Evolutionary conservation across 331 rosid species (phyloP).

Genomic region (Prunus yedoensis): DNA sequence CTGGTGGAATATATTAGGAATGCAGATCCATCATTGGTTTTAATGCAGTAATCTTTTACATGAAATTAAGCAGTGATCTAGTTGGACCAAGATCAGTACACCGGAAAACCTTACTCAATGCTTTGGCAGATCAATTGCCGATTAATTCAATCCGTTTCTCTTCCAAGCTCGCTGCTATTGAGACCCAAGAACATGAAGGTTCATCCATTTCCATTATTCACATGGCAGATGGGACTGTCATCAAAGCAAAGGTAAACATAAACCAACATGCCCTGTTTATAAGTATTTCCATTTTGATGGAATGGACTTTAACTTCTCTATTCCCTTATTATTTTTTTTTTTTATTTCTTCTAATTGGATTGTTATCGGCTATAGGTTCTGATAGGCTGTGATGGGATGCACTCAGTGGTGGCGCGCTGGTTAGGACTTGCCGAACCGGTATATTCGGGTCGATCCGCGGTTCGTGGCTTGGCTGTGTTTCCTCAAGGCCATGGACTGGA

Average conservation of each 20-base stretch:
- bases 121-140: conserved; percentile 29
- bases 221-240: conserved; percentile 22
- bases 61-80: too few species aligned
- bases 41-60: too few species aligned
- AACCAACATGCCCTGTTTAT: not conserved
- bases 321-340: too few species aligned
- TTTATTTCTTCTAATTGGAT: not conserved
- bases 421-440: conserved; percentile 26
- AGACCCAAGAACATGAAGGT: conserved; percentile 8
- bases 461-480: conserved; percentile 12
- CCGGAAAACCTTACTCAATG: not conserved
- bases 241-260: conserved; percentile 25
- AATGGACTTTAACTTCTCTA: too few species aligned
- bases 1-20: too few species aligned
- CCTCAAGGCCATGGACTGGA: too few species aligned
- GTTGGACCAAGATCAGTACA: too few species aligned
- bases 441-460: conserved; percentile 23
- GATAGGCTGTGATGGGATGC: conserved; percentile 37
- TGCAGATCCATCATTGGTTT: too few species aligned
- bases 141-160: conserved; percentile 22
- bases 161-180: conserved; percentile 7
- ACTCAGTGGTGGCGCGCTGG: conserved; percentile 28
- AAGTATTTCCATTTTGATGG: not conserved
- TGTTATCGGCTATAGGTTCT: conserved; percentile 3
- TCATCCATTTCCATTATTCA: conserved; percentile 25